These are phyloP conservation scores for Moelleriella libera DNA, from an alignment of 2,329 filamentous ascomycete species.

Conservation along the genomic window DNA sequence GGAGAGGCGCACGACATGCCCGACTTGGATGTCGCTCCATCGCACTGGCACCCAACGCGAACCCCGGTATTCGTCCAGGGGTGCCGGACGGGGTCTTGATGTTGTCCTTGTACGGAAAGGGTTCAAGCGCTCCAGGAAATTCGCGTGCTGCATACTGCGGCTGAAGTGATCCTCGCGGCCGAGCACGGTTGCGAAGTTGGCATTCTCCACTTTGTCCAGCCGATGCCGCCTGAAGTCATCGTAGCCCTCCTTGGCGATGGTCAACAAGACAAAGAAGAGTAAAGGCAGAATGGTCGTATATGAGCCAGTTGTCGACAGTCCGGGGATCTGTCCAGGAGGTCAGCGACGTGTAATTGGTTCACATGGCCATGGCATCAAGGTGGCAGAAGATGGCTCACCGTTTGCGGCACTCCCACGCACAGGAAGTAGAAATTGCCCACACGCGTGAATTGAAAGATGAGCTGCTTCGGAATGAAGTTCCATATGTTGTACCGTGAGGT, in stretches of 20 bases:
- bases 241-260: slow-evolving; percentile 75
- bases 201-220: slow-evolving; percentile 71
- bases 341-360: not conserved
- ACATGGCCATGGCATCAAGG: not conserved
- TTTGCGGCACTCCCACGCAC: slow-evolving; percentile 70
- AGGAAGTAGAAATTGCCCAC: slow-evolving; percentile 82
- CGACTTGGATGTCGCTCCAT: slow-evolving; percentile 34
- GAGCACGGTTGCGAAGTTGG: slow-evolving; percentile 31
- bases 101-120: slow-evolving; percentile 17
- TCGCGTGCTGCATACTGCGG: slow-evolving; percentile 11
- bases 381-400: slow-evolving; percentile 21
- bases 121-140: slow-evolving; percentile 14
- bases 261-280: slow-evolving; percentile 64
- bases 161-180: slow-evolving; percentile 20
- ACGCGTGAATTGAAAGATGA: slow-evolving; percentile 76
- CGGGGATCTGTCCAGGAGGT: slow-evolving; percentile 34
- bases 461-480: slow-evolving; percentile 74
- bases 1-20: slow-evolving; percentile 31
- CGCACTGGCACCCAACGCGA: slow-evolving; percentile 34
- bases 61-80: slow-evolving; percentile 47
- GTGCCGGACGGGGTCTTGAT: slow-evolving; percentile 13
- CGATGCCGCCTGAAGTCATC: slow-evolving; percentile 72
- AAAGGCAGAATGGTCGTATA: slow-evolving; percentile 64
- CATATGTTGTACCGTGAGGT: slow-evolving; percentile 73
- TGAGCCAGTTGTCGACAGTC: slow-evolving; percentile 59